These are phyloP conservation scores for Pestalotiopsis sp. DNA, from an alignment of 2,329 filamentous ascomycete genomes.

Conservation along the genomic window DNA sequence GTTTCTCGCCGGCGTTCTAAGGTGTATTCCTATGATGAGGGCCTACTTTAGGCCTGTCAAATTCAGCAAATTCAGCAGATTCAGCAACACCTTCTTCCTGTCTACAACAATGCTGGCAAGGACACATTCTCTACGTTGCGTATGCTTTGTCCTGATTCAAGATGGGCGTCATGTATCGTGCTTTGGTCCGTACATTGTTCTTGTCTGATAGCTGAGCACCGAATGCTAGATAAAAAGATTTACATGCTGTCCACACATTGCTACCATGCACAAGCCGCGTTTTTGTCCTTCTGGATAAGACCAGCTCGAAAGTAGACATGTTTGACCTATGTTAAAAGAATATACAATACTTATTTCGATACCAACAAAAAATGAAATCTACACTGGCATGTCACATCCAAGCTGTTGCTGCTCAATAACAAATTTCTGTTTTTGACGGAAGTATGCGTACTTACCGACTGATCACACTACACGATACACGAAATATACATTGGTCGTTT, in stretches of 20 bases:
- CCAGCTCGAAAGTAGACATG: neutral
- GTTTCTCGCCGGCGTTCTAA: constrained; percentile 12
- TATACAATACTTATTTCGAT: too few relatives aligned
- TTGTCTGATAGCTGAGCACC: neutral
- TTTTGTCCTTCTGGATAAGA: neutral
- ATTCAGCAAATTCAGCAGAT: neutral
- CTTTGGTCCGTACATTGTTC: neutral
- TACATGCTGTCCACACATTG: neutral
- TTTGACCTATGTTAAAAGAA: too few relatives aligned
- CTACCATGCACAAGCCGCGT: neutral
- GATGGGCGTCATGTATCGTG: neutral
- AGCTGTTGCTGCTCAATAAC: too few relatives aligned
- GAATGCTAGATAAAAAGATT: neutral
- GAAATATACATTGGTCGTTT: neutral
- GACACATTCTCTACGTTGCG: neutral
- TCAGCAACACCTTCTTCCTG: neutral
- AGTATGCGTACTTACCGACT: neutral
- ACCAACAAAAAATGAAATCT: too few relatives aligned
- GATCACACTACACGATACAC: neutral
- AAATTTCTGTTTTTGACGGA: too few relatives aligned
- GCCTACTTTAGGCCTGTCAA: neutral
- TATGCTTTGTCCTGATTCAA: neutral
- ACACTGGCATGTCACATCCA: too few relatives aligned
- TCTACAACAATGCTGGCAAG: neutral
- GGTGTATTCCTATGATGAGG: neutral